A percentile compares a stretch with the other conserved stretches of the same genome.
Evolutionary conservation across 2,329 filamentous ascomycete genomes (phyloP).

Genomic region (Leptographium procerum): DNA sequence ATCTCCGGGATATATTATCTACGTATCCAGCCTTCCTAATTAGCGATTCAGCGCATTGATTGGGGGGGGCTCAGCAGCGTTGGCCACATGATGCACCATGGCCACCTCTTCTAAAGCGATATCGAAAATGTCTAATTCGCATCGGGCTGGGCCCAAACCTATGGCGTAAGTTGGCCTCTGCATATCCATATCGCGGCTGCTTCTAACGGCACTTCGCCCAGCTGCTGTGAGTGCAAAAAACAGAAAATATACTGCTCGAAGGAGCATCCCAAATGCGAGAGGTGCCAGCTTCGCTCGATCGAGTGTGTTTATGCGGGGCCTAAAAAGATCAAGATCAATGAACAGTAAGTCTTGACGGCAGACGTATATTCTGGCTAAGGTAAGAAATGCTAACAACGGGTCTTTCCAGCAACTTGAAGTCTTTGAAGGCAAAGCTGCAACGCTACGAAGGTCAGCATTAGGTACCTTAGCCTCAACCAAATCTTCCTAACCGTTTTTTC

Average conservation of each 20-base stretch:
- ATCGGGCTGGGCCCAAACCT: neutral
- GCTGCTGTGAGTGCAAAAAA: conserved; percentile 10
- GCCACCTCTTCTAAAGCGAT: neutral
- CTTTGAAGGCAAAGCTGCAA: conserved; percentile 7
- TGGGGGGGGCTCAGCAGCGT: too few relatives aligned
- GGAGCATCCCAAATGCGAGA: conserved; percentile 9
- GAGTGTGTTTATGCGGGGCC: conserved; percentile 10
- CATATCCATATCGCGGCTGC: neutral
- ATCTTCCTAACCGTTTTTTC: neutral
- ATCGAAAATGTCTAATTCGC: neutral
- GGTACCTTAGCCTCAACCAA: too few relatives aligned
- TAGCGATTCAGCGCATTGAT: neutral
- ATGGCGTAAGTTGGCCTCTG: neutral
- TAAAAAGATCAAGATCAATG: conserved; percentile 11
- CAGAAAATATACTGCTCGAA: conserved; percentile 13
- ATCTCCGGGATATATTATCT: neutral
- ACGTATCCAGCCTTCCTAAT: too few relatives aligned
- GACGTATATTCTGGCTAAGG: neutral
- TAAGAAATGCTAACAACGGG: neutral
- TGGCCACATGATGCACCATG: neutral
- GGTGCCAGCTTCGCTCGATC: conserved; percentile 6
- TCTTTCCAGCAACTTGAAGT: conserved; percentile 4
- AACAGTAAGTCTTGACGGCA: conserved; percentile 7
- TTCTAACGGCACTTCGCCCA: neutral
- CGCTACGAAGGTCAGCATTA: conserved; percentile 8